Conservation (phyloP, 352 stramenopile genomes). For the Phytophthora agathidicida region DNA sequence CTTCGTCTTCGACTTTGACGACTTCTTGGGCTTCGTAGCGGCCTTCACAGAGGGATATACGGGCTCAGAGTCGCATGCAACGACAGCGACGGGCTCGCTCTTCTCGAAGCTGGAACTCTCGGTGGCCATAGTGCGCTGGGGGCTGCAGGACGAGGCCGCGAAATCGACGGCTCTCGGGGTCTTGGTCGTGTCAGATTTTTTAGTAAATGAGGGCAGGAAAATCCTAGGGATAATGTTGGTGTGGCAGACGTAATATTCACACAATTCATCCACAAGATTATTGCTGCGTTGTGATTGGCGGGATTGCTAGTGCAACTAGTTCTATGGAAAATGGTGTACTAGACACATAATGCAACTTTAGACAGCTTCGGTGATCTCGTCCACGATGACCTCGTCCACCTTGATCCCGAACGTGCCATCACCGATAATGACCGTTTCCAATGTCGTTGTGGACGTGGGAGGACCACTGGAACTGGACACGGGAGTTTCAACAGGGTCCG, state of each 20-base stretch:
- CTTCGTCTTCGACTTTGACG: constrained; percentile 31
- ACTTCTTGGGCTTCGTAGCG: constrained; percentile 11
- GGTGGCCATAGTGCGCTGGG: constrained; percentile 30
- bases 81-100: constrained; percentile 4
- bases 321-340: constrained; percentile 16
- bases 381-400: constrained; percentile 56
- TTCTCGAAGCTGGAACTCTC: constrained; percentile 18
- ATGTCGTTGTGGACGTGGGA: constrained; percentile 24
- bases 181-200: constrained; percentile 3
- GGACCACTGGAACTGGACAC: not conserved
- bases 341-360: constrained; percentile 34
- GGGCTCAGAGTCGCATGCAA: not conserved
- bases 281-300: too few relatives aligned
- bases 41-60: constrained; percentile 9
- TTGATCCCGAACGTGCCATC: constrained; percentile 51
- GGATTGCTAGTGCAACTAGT: constrained; percentile 7
- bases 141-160: constrained; percentile 15
- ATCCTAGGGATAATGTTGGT: constrained; percentile 6
- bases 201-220: constrained; percentile 25
- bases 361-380: constrained; percentile 67
- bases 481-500: constrained; percentile 3
- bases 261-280: too few relatives aligned
- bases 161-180: constrained; percentile 1
- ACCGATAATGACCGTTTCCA: constrained; percentile 43
- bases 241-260: constrained; percentile 13